Base-by-base conservation (phyloP, 1,284 basidiomycete species). In the Jaminaea rosea region DNA sequence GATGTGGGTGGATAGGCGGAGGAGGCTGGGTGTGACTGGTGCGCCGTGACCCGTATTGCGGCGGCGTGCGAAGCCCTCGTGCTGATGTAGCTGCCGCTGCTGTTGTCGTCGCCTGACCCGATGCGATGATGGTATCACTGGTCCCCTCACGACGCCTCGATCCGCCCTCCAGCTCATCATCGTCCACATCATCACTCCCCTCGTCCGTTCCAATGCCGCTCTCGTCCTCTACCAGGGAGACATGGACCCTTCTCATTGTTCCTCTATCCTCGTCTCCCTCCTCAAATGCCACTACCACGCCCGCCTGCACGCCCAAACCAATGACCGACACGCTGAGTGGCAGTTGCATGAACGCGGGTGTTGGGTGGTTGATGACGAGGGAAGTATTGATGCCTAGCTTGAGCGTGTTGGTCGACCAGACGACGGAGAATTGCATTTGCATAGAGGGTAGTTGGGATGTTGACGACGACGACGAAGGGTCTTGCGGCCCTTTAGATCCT, bases 361-460 rank as follows among this genome's bases (percentile, higher is more conserved):
- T 87, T 1, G 93, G 92, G 73, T 97, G 94, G 77, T 97, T 96
- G 75, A 99, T 91, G 59, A 91, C 82, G 17, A 98, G 80, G 9
- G 87, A 89, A 0, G 93, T 97, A n/a, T 84, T 83, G 58, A 99
- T 80, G 2, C 86, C 87, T 27, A 80, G 65, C 4, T 75, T 59
- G 29, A 73, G 53, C 1, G 60, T 62, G 9, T 55, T 61, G 0
- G 63, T 72, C 7, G 54, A 57, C 69, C 69, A 73, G 3, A 56
- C 28, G 10, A 71, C 58, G 6, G 59, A 56, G n/a, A 71, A 39
- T 2, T 62, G 68, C 49, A 61, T 53, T 47, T 70, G 68, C 9
- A 69, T 27, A 13, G 60, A 60, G 1, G 68, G 68, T 15, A 70
- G 34, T 17, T 41, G 27, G 24, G 52, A 48, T 11, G 47, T n/a